Evolutionary conservation across 768 basidiomycete genomes (phyloP).

Genomic region (Phaffia tasmanica): DNA sequence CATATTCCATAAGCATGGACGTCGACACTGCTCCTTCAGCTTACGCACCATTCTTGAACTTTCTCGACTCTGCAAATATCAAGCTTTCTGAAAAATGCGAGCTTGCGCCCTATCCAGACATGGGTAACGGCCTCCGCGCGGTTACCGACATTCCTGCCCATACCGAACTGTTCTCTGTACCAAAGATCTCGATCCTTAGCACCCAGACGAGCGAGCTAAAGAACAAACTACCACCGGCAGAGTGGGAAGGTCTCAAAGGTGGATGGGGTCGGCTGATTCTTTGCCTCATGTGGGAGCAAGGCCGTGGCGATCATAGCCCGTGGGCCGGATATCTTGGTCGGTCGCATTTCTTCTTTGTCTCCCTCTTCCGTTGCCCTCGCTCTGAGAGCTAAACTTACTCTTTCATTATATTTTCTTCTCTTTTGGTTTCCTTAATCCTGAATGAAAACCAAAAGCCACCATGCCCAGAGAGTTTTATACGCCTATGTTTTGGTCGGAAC

Average conservation of each 20-base stretch:
- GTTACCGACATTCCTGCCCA: conserved; percentile 29
- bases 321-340: conserved; percentile 66
- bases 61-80: conserved; percentile 12
- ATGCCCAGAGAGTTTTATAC: conserved; percentile 68
- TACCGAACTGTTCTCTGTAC: conserved; percentile 68
- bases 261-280: conserved; percentile 82
- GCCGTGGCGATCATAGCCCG: conserved; percentile 50
- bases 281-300: conserved; percentile 91
- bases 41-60: conserved; percentile 15
- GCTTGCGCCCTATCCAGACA: conserved; percentile 15
- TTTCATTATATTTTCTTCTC: not conserved
- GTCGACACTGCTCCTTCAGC: conserved; percentile 1
- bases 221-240: conserved; percentile 47
- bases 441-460: not conserved
- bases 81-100: not conserved
- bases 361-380: not conserved
- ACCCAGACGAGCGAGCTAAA: conserved; percentile 63
- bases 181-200: conserved; percentile 63
- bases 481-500: conserved; percentile 83
- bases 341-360: conserved; percentile 28
- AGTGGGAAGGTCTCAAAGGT: conserved; percentile 58
- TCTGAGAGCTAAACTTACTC: not conserved
- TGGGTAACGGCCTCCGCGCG: conserved; percentile 24
- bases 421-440: not conserved
- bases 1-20: conserved; percentile 12